A percentile compares a stretch with the other conserved stretches of the same genome.
These are phyloP conservation scores for Mucuna pruriens DNA, from an alignment of 306 rosid genomes.

Conservation along the genomic window DNA sequence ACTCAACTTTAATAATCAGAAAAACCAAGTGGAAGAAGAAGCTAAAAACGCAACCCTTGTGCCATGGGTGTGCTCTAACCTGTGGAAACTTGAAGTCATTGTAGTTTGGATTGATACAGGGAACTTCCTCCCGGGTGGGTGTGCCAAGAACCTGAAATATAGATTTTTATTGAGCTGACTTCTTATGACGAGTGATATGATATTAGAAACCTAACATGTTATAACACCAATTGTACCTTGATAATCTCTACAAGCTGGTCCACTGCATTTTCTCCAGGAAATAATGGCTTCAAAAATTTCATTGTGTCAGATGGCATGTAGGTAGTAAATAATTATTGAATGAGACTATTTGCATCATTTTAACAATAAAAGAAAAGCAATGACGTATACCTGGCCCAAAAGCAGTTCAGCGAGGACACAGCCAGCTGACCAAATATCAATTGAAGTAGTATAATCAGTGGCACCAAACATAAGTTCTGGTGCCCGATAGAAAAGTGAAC, in stretches of 20 bases:
- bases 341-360: slow-evolving; percentile 17
- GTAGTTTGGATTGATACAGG: slow-evolving; percentile 79
- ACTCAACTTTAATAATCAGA: slow-evolving; percentile 16
- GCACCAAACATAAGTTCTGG: slow-evolving; percentile 71
- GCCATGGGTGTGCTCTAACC: slow-evolving; percentile 58
- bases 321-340: background rate
- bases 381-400: slow-evolving; percentile 43
- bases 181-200: slow-evolving; percentile 5
- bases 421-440: slow-evolving; percentile 50
- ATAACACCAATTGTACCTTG: slow-evolving; percentile 53
- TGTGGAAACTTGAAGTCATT: slow-evolving; percentile 71
- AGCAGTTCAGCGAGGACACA: slow-evolving; percentile 49
- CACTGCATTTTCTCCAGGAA: slow-evolving; percentile 84
- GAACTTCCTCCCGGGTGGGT: slow-evolving; percentile 82
- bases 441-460: slow-evolving; percentile 45
- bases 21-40: slow-evolving; percentile 5
- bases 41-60: slow-evolving; percentile 58
- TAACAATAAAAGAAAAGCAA: background rate
- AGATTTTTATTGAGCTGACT: slow-evolving; percentile 18
- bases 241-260: slow-evolving; percentile 91
- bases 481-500: slow-evolving; percentile 84
- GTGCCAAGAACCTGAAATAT: slow-evolving; percentile 80
- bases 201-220: slow-evolving; percentile 1
- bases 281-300: slow-evolving; percentile 65
- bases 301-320: slow-evolving; percentile 24